Evolutionary conservation across 1,284 basidiomycete species (phyloP), one percentile per base, ranked within the genome.

Genomic region (Erythrobasidium hasegawianum): DNA sequence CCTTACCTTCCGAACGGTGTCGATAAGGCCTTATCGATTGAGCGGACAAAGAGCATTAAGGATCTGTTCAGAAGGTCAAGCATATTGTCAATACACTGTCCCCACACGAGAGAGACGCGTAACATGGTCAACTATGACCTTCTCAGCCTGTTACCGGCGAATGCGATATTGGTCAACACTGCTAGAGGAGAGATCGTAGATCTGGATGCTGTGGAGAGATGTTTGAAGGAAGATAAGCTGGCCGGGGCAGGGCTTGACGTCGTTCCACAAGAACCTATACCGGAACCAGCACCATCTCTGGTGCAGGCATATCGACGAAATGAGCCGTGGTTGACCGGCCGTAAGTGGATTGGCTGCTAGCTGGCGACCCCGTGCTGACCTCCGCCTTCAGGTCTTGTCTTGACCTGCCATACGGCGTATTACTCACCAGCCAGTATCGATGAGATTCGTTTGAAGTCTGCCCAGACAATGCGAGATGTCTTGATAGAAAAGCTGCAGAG

Each of bases 131-230:
- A 53, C 55, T 59, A 60, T 24, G 24, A 61, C 26, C 66, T 71
- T 24, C 60, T 74, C 26, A 33, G 40, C 10, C 68, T 67, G 33
- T n/a, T 69, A 29, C 60, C 50, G 13, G 59, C 59, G 55, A 49
- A 67, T n/a, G 33, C 58, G 9, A 41, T 73, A 2, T 56, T 73
- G 22, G 56, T 73, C 55, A 73, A 71, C 43, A 73, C 72, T 39
- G 68, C 69, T 22, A 47, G 72, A 26, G 72, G 72, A 20, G 65
- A 54, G 18, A 59, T 71, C 22, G 59, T 73, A 22, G 68, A 73
- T 49, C 45, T 72, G 22, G 72, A 73, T 47, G 72, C 57, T 27
- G 57, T 73, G 8, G 67, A 68, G 41, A 45, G 40, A 20, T 47
- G 47, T 47, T 40, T 67, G 16, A 67, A 67, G 52, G 53, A 67